These are phyloP conservation scores for Pleoardoris graminearum DNA, from an alignment of 2,329 filamentous ascomycete species.

Conservation along the genomic window DNA sequence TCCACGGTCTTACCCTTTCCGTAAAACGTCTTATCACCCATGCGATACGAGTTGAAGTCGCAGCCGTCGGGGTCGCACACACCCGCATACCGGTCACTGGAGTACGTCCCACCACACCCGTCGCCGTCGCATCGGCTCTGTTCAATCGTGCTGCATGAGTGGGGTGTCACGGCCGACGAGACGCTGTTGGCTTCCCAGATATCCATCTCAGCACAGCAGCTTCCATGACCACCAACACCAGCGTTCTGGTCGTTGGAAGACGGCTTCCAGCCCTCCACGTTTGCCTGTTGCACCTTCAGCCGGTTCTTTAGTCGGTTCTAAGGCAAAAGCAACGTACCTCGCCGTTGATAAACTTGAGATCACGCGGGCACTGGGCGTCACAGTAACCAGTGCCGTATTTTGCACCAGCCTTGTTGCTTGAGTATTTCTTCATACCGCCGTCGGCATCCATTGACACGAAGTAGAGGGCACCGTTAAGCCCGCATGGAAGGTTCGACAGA, in stretches of 20 bases:
- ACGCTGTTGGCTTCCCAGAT: slow-evolving; percentile 69
- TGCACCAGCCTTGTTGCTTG: slow-evolving; percentile 52
- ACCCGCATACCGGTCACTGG: slow-evolving; percentile 58
- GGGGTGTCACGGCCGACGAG: slow-evolving; percentile 64
- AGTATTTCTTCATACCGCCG: slow-evolving; percentile 57
- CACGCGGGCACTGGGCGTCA: slow-evolving; percentile 36
- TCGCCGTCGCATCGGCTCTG: slow-evolving; percentile 58
- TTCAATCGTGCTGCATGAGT: slow-evolving; percentile 58
- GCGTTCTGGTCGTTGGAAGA: slow-evolving; percentile 57
- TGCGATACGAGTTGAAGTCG: slow-evolving; percentile 61
- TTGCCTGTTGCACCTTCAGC: slow-evolving; percentile 47
- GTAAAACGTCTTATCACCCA: slow-evolving; percentile 64
- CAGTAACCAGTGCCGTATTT: slow-evolving; percentile 56
- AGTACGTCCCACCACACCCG: slow-evolving; percentile 46
- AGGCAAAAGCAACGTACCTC: slow-evolving; percentile 34
- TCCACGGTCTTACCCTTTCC: slow-evolving; percentile 54
- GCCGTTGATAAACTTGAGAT: slow-evolving; percentile 56
- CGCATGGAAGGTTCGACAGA: slow-evolving; percentile 30
- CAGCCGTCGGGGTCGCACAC: slow-evolving; percentile 68
- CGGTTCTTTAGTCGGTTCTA: background rate
- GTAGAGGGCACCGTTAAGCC: slow-evolving; percentile 67
- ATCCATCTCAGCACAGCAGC: slow-evolving; percentile 69
- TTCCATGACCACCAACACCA: slow-evolving; percentile 56
- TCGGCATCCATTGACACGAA: slow-evolving; percentile 63
- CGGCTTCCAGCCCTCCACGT: slow-evolving; percentile 55